Base-by-base conservation (phyloP, 106 monocot genomes). In the Dioscorea zingiberensis region DNA sequence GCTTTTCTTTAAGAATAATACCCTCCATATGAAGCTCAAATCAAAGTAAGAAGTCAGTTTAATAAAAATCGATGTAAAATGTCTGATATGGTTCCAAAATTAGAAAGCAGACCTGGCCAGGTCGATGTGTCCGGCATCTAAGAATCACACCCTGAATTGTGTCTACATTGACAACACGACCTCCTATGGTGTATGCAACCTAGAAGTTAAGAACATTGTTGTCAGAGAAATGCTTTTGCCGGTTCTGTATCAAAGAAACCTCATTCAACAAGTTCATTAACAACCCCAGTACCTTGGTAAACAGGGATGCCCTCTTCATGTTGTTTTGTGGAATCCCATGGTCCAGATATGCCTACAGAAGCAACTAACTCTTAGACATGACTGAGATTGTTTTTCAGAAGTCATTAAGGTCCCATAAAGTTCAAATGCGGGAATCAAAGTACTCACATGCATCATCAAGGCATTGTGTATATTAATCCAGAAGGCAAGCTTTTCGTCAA, bases 381-480 rank as follows among this genome's bases (percentile, higher is more conserved):
- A 10, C 38, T 2, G 38, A 6, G 9, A 38, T 38, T 38, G 38
- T 38, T 8, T 38, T 38, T 38, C 38, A 38, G 3, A 2, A 0
- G 4, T 38, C 38, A 38, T 38, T n/a, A 38, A 38, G 38, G 38
- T 8, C 3, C 38, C 21, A 44, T 11, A 17, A 57, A 45, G 0
- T 38, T 38, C 38, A 8, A 10, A 38, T 38, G 38, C 10, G 10
- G 38, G 38, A 38, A 38, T 38, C 4, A 6, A 24, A 18, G 27
- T 11, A 62, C 5, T 85, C 79, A 89, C 88, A 71, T 89, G 88
- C 88, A 89, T 89, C 58, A 85, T 76, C 64, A 85, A 73, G 4
- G 88, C 77, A 71, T 89, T 89, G 67, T 85, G 84, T 70, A 89
- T 57, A 63, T 89, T 89, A 58, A 84, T 74, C 88, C 88, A 89